Base-by-base conservation (phyloP, 2,329 filamentous ascomycete species). In the Corinectria fuckeliana region DNA sequence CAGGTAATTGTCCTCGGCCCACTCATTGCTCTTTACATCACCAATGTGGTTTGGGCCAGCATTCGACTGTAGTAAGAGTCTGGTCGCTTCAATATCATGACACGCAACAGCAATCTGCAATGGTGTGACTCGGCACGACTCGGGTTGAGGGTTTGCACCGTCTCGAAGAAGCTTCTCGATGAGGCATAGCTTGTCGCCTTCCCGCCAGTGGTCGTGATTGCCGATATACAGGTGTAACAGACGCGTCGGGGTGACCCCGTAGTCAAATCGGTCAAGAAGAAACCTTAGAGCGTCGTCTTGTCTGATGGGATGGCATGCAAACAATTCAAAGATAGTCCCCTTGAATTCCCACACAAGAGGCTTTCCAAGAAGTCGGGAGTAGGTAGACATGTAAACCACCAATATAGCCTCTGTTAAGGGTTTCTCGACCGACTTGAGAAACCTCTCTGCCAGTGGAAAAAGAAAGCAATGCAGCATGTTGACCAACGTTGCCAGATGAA, bases 111-210 rank as follows among this genome's bases (percentile, higher is more conserved):
- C 49, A 2, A 52, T 39, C n/a, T 52, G 49, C 5, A 52, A n/a
- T 13, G 49, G 49, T 18, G 49, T 52, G n/a, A 52, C 49, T 42
- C 30, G 23, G n/a, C 49, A 52, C 14, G 49, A 52, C 21, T 9
- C n/a, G 16, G 49, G 49, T 13, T n/a, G 49, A 39, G 49, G n/a
- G 3, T 21, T 13, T 6, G 36, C 49, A 3, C 36, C 49, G 13
- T 9, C 2, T 10, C n/a, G 32, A 26, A 52, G 21, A 26, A 52
- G 36, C 14, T 5, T 52, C 4, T 42, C 11, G 4, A 52, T 14
- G 4, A 39, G 23, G 16, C 49, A 51, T 10, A 5, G 11, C 1
- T 23, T 6, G 10, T 7, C 7, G 10, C 7, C 1, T 7, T 6
- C 8, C 5, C 4, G 11, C 6, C 3, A 2, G 11, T 36, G 14